A percentile compares a stretch with the other conserved stretches of the same genome.
Evolutionary conservation across 352 stramenopile genomes (phyloP).

Genomic region (Pythium pectinolyticum): DNA sequence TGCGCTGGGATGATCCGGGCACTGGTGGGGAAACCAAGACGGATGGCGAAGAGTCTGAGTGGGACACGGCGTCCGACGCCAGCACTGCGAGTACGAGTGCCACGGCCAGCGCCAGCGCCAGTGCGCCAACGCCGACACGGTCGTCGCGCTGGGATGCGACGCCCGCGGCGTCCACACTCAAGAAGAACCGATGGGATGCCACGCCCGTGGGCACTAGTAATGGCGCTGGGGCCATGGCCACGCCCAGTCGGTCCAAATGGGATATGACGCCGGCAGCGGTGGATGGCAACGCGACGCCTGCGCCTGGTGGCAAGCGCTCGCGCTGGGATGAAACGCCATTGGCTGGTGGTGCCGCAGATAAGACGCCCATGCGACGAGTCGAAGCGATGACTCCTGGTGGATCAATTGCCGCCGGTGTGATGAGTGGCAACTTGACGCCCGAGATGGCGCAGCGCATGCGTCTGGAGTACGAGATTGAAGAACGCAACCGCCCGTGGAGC

Average conservation of each 20-base stretch:
- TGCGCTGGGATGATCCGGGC: slow-evolving; percentile 85
- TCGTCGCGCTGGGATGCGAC: slow-evolving; percentile 81
- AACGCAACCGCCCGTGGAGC: slow-evolving; percentile 93
- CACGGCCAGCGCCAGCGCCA: slow-evolving; percentile 23
- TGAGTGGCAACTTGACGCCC: slow-evolving; percentile 77
- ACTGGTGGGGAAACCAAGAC: slow-evolving; percentile 46
- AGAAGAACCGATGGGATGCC: slow-evolving; percentile 86
- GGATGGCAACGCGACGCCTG: slow-evolving; percentile 49
- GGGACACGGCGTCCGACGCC: slow-evolving; percentile 61
- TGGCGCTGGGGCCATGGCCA: slow-evolving; percentile 29
- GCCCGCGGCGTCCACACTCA: slow-evolving; percentile 37
- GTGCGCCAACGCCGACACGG: slow-evolving; percentile 49
- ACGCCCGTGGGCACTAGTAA: slow-evolving; percentile 71
- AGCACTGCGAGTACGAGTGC: slow-evolving; percentile 35
- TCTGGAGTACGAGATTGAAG: slow-evolving; percentile 97
- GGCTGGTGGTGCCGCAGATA: slow-evolving; percentile 41
- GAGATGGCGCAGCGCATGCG: slow-evolving; percentile 92
- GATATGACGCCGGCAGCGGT: slow-evolving; percentile 88
- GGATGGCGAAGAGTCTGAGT: slow-evolving; percentile 70
- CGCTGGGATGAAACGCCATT: slow-evolving; percentile 97
- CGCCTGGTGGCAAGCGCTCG: slow-evolving; percentile 84
- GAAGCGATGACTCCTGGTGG: slow-evolving; percentile 74
- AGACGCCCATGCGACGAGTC: slow-evolving; percentile 45
- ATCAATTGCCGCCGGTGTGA: slow-evolving; percentile 51
- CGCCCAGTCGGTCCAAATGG: slow-evolving; percentile 76